Evolutionary conservation across 2,329 filamentous ascomycete genomes (phyloP).

Genomic region (Amphichorda felina): DNA sequence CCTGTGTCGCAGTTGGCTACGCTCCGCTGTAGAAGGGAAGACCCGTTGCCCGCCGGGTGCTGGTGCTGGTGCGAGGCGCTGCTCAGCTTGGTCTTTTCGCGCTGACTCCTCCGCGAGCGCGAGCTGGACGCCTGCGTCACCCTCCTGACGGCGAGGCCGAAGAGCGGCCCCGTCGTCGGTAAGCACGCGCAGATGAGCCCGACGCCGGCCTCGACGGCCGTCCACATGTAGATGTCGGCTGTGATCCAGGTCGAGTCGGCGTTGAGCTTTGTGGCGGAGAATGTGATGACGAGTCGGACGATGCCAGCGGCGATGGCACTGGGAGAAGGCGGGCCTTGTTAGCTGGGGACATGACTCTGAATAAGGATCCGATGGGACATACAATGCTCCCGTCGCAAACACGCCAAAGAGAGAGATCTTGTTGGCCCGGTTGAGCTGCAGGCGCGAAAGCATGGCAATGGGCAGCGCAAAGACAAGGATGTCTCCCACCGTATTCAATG

Average conservation of each 20-base stretch:
- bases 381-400: not conserved
- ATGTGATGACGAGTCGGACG: conserved; percentile 19
- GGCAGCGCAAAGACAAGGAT: not conserved
- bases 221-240: conserved; percentile 21
- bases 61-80: too few species aligned
- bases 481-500: not conserved
- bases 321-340: not conserved
- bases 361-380: not conserved
- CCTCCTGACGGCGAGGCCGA: conserved; percentile 3
- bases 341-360: too few species aligned
- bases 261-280: conserved; percentile 14
- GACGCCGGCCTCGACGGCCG: conserved; percentile 24
- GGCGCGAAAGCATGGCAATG: not conserved
- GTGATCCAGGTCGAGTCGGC: conserved; percentile 20
- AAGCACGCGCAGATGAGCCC: conserved; percentile 26
- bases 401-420: not conserved
- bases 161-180: conserved; percentile 20
- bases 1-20: too few species aligned
- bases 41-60: too few species aligned
- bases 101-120: too few species aligned
- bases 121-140: too few species aligned
- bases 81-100: too few species aligned
- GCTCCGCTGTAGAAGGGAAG: too few species aligned
- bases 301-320: conserved; percentile 9
- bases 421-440: not conserved